These are phyloP conservation scores for Prunella vulgaris DNA, from an alignment of 257 asterid species.

Conservation along the genomic window DNA sequence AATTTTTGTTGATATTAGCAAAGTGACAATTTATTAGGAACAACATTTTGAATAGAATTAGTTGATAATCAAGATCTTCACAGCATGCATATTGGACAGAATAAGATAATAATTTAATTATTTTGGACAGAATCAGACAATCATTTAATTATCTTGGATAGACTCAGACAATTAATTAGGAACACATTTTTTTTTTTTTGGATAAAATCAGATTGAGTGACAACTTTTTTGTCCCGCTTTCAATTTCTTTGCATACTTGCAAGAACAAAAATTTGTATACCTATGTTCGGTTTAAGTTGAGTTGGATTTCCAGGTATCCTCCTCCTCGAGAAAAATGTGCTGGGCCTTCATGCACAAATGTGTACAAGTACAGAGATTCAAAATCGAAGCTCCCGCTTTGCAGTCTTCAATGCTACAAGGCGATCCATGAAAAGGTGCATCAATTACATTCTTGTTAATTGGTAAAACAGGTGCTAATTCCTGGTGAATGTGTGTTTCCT, in stretches of 20 bases:
- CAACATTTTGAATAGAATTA: no score
- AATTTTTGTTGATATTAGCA: no score
- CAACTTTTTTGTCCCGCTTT: neutral
- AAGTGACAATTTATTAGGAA: no score
- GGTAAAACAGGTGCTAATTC: neutral
- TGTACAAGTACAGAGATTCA: conserved; percentile 70
- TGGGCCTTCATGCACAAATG: conserved; percentile 67
- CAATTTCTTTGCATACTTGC: neutral
- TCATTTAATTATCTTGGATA: no score
- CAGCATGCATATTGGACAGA: no score
- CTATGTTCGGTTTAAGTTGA: neutral
- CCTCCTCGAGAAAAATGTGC: conserved; percentile 81
- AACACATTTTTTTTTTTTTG: no score
- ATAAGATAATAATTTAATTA: no score
- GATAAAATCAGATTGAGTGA: no score
- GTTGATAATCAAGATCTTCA: no score
- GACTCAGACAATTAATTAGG: no score
- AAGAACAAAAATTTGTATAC: neutral
- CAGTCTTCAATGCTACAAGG: conserved; percentile 79
- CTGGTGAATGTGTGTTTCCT: neutral
- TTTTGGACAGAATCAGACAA: no score
- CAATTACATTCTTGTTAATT: conserved; percentile 41
- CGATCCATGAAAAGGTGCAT: conserved; percentile 38
- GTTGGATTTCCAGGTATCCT: conserved; percentile 55
- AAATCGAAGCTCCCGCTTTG: conserved; percentile 73